Evolutionary conservation across 192 early-diverging fungal species (phyloP), one percentile per base, ranked within the genome.

Genomic region (Coemansia sp.): DNA sequence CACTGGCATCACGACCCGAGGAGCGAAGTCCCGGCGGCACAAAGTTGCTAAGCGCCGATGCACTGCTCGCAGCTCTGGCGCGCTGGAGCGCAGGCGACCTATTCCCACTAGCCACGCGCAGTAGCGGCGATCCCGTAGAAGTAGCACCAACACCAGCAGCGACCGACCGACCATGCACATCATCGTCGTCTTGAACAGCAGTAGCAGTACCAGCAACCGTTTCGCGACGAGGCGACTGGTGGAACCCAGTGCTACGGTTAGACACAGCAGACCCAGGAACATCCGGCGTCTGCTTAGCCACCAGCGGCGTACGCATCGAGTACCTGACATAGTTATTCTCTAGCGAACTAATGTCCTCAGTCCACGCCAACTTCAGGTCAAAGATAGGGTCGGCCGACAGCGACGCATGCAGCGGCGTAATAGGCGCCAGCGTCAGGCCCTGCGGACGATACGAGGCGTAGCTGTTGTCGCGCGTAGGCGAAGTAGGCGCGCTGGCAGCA

Each of bases 1-100:
- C 53, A 26, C 49, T 28, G 46, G 19, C 17, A 13, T 61, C 52
- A 14, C 55, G 55, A 8, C 40, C 55, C 37, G 70, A 52, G 42
- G 79, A 82, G 16, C 80, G 75, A 42, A 82, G 55, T 5, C 80
- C 80, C 14, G 75, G 80, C 47, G 80, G 80, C 17, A 82, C 75
- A 65, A 82, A 55, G 66, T 49, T 62, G 26, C 75, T 69, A 0
- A 69, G 28, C 17, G 62, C 64, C 49, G 74, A 74, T 0, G 68
- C 70, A 43, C 66, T 76, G 66, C 80, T 82, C 4, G 70, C 62
- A 2, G 80, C 68, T 13, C 80, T 72, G 17, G 62, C 28, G 35
- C 80, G 80, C 55, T 73, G 62, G 46, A 53, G 1, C 28, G 26
- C 49, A 6, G 62, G 43, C 17, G 73, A 74, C 69, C 59, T 46